Conservation (phyloP, 345 rosid genomes). For the Acer negundo region DNA sequence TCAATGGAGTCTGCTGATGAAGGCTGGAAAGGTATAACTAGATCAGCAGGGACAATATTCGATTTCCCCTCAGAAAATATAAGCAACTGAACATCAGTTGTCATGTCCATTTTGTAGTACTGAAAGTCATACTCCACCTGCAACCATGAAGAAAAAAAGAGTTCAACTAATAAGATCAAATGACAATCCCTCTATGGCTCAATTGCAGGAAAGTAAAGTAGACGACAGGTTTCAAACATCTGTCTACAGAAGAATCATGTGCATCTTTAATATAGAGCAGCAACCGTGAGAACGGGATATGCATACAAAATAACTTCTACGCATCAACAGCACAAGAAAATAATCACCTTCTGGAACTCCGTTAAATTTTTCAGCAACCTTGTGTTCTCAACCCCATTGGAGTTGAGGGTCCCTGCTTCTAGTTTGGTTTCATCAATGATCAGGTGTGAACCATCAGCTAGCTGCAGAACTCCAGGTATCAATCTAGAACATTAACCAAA, state of each 20-base stretch:
- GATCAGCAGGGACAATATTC: conserved; percentile 80
- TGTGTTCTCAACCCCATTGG: conserved; percentile 76
- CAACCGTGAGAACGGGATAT: background rate
- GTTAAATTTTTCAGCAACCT: conserved; percentile 64
- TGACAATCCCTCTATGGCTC: background rate
- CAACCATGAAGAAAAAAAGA: conserved; percentile 13
- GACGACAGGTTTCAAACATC: background rate
- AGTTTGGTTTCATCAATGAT: conserved; percentile 77
- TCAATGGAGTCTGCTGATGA: conserved; percentile 40
- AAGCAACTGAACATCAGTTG: conserved; percentile 78
- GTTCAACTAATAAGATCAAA: background rate
- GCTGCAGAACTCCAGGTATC: conserved; percentile 71
- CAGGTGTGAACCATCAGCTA: conserved; percentile 80
- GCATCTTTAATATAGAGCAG: background rate
- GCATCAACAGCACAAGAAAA: background rate
- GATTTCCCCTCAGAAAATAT: conserved; percentile 84
- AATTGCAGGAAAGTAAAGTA: background rate
- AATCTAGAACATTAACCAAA: conserved; percentile 45
- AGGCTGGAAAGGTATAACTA: conserved; percentile 80
- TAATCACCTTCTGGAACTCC: conserved; percentile 73
- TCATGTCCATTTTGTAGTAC: conserved; percentile 87
- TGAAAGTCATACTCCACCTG: conserved; percentile 91
- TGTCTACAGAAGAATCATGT: background rate
- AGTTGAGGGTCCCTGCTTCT: conserved; percentile 73
- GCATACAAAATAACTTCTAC: conserved; percentile 3